phyloP scores from a whole-genome alignment of 768 basidiomycete species.

The Rhodosporidiobolus odoratus region DNA sequence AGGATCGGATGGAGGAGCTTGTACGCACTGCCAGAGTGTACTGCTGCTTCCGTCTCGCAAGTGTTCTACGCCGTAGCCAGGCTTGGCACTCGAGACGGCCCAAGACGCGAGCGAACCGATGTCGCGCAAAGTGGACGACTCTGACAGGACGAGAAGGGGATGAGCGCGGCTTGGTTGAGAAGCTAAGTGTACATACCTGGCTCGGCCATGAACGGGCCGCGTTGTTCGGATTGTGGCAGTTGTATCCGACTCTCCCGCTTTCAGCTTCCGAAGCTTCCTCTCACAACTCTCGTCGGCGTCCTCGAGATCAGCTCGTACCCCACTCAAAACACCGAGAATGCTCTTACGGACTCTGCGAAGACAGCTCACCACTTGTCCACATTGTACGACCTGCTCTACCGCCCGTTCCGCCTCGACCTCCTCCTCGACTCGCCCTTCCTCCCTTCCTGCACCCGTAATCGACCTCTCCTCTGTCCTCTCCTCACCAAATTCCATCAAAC shows the following conservation, averaged over 20 bases:
- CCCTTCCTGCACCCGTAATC: slow-evolving; percentile 28
- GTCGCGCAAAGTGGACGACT: slow-evolving; percentile 41
- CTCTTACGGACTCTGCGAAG: background rate
- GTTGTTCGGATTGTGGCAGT: too few relatives aligned
- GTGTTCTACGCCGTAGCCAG: slow-evolving; percentile 91
- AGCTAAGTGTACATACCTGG: background rate
- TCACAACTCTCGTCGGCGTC: too few relatives aligned
- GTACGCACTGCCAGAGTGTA: slow-evolving; percentile 94
- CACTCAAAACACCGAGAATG: too few relatives aligned
- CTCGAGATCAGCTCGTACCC: too few relatives aligned
- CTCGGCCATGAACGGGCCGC: slow-evolving; percentile 8
- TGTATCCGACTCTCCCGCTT: background rate
- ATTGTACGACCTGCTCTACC: background rate
- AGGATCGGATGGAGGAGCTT: slow-evolving; percentile 45
- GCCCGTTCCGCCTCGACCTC: slow-evolving; percentile 20
- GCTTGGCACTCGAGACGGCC: slow-evolving; percentile 95
- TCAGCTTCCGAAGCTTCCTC: background rate
- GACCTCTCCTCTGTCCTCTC: slow-evolving; percentile 26
- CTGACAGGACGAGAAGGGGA: background rate
- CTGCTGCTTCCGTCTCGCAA: slow-evolving; percentile 69
- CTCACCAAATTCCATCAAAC: slow-evolving; percentile 9
- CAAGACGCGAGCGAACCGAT: slow-evolving; percentile 81
- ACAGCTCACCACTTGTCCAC: background rate
- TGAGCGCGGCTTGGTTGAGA: background rate
- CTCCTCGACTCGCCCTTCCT: slow-evolving; percentile 16